A percentile compares a stretch with the other conserved stretches of the same genome.
These are phyloP conservation scores for Saturnispora quitensis DNA, from an alignment of 805 yeast genomes.

Conservation along the genomic window DNA sequence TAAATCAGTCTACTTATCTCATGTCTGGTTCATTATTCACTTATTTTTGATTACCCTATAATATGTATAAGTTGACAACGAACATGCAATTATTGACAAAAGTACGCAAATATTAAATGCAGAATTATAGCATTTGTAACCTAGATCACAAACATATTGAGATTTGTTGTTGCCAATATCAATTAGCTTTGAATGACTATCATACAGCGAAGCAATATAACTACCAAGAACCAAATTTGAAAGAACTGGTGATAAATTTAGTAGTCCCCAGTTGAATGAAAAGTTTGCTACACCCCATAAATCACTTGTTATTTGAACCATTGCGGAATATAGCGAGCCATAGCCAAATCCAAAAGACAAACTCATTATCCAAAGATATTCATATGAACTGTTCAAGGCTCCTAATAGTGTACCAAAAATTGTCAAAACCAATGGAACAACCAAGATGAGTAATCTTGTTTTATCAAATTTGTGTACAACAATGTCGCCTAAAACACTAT, in stretches of 20 bases:
- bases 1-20: neutral
- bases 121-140: conserved; percentile 28
- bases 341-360: conserved; percentile 59
- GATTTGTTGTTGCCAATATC: conserved; percentile 3
- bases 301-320: conserved; percentile 72
- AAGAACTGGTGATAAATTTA: conserved; percentile 56
- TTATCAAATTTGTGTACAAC: conserved; percentile 35
- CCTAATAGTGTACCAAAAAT: conserved; percentile 45
- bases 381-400: conserved; percentile 25
- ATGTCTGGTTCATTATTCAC: neutral
- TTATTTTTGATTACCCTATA: conserved; percentile 1
- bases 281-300: conserved; percentile 59
- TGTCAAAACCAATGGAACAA: conserved; percentile 42
- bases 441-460: conserved; percentile 37
- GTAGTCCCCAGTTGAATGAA: conserved; percentile 66
- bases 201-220: conserved; percentile 57
- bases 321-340: conserved; percentile 63
- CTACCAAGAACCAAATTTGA: conserved; percentile 53
- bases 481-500: conserved; percentile 61
- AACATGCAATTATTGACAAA: conserved; percentile 4
- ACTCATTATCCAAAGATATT: conserved; percentile 40
- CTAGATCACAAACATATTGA: conserved; percentile 19
- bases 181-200: conserved; percentile 29
- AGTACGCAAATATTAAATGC: conserved; percentile 28
- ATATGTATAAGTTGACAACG: conserved; percentile 5